Evolutionary conservation across 2,329 filamentous ascomycete species (phyloP).

Genomic region (Leptographium flavum): DNA sequence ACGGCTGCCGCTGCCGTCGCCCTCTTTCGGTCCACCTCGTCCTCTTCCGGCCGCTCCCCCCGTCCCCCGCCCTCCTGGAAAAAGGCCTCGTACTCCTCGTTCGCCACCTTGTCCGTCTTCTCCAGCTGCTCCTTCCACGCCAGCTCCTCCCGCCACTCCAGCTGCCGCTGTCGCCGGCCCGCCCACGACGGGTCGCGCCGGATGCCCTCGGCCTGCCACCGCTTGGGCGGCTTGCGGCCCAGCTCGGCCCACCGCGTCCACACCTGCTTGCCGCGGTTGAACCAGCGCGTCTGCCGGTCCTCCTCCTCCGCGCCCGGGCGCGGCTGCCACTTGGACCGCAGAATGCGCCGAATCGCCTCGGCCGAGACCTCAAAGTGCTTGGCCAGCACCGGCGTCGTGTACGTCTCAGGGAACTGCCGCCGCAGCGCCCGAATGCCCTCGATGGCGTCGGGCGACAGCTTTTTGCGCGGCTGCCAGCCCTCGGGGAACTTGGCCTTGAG

Average conservation of each 20-base stretch:
- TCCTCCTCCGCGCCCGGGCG: constrained; percentile 39
- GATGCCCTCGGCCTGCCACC: constrained; percentile 41
- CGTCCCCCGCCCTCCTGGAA: too few relatives aligned
- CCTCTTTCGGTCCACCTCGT: too few relatives aligned
- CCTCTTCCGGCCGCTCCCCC: background rate
- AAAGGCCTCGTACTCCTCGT: too few relatives aligned
- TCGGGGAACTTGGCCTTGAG: constrained; percentile 66
- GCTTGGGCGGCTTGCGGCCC: constrained; percentile 45
- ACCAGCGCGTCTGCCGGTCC: constrained; percentile 46
- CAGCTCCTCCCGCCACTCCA: background rate
- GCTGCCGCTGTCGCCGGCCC: constrained; percentile 4
- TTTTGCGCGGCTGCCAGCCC: constrained; percentile 72
- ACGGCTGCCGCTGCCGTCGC: background rate
- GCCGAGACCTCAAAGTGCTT: constrained; percentile 72
- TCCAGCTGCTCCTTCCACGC: background rate
- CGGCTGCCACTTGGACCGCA: constrained; percentile 65
- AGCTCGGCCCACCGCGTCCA: constrained; percentile 46
- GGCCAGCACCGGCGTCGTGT: constrained; percentile 60
- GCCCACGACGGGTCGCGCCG: constrained; percentile 10
- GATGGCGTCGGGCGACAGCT: constrained; percentile 79
- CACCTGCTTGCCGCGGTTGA: constrained; percentile 42
- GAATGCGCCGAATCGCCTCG: constrained; percentile 75
- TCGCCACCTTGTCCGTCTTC: background rate
- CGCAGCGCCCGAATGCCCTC: constrained; percentile 81
- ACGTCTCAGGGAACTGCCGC: constrained; percentile 59